Percentiles rank a stretch among this genome's conserved stretches.
These are phyloP conservation scores for Nyctanthes arbortristis DNA, from an alignment of 257 asterid genomes.

Conservation along the genomic window DNA sequence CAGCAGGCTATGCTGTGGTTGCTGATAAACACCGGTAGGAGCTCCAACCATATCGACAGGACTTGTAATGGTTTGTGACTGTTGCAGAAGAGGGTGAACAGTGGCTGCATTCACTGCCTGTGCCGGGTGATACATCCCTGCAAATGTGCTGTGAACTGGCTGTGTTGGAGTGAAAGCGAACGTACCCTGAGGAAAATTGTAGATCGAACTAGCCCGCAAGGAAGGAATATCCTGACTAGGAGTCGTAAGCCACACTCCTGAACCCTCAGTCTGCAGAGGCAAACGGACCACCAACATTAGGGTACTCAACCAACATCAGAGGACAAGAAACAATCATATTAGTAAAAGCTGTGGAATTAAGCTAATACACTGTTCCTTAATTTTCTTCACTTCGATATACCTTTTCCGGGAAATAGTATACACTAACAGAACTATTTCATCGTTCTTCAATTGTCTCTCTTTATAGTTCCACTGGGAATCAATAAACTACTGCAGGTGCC, in stretches of 20 bases:
- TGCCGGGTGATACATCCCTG: slow-evolving; percentile 77
- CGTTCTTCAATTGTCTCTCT: background rate
- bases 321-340: background rate
- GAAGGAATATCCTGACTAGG: slow-evolving; percentile 72
- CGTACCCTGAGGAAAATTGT: slow-evolving; percentile 83
- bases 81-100: slow-evolving; percentile 81
- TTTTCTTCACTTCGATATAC: background rate
- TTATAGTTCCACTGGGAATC: background rate
- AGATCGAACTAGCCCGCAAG: slow-evolving; percentile 74
- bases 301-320: slow-evolving; percentile 10
- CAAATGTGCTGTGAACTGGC: slow-evolving; percentile 74
- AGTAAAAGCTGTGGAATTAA: background rate
- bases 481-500: background rate
- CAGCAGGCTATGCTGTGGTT: slow-evolving; percentile 76
- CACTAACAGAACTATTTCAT: background rate
- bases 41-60: slow-evolving; percentile 82
- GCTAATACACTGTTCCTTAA: background rate
- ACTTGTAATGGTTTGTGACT: slow-evolving; percentile 72
- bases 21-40: slow-evolving; percentile 66
- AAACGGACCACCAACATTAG: slow-evolving; percentile 11
- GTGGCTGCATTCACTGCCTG: slow-evolving; percentile 64
- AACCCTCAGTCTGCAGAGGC: slow-evolving; percentile 66
- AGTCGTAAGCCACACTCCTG: slow-evolving; percentile 71
- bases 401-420: background rate
- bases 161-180: slow-evolving; percentile 71